Base-by-base conservation (phyloP, 2,329 filamentous ascomycete genomes). In the Hymenoscyphus scutula region DNA sequence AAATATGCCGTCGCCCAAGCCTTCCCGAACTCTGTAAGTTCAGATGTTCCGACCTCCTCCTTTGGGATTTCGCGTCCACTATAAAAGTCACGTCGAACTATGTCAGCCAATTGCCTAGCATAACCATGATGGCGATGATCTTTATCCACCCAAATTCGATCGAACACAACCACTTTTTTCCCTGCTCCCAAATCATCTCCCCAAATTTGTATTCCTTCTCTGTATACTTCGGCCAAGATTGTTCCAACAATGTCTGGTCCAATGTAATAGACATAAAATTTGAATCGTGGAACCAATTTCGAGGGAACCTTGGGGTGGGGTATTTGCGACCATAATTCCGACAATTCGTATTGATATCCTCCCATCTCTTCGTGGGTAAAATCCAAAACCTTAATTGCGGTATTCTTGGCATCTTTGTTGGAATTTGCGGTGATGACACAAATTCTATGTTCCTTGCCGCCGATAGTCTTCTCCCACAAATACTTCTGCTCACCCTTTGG, bases 141-240 rank as follows among this genome's bases (percentile, higher is more conserved):
- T 5, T 78, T 80, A 7, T 82, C 84, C 0, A 84, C 86, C 87
- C 87, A 89, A 67, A 89, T 85, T 32, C 87, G 80, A 27, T 86
- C 87, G 29, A 61, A 51, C 6, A 89, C 81, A 19, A 85, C 84
- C 60, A 88, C 77, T n/a, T 82, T 76, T 38, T 60, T 56, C 3
- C 25, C 45, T 23, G 8, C 13, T 10, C 58, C 51, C 29, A n/a
- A 25, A 17, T 29, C 30, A 15, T 19, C 19, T 10, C 45, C 45
- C 38, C 48, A 27, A 11, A 53, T 29, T 7, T 29, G 19, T 25
- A 30, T 15, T 19, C 61, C 48, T 10, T 27, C n/a, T 7, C 30
- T 30, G 2, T 69, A 66, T 17, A 57, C 29, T 55, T 68, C 66
- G 2, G 55, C 62, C 38, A 71, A 27, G 2, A 69, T 32, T 11